Conservation (phyloP, 2,329 filamentous ascomycete genomes). For the Penicillium sp. region DNA sequence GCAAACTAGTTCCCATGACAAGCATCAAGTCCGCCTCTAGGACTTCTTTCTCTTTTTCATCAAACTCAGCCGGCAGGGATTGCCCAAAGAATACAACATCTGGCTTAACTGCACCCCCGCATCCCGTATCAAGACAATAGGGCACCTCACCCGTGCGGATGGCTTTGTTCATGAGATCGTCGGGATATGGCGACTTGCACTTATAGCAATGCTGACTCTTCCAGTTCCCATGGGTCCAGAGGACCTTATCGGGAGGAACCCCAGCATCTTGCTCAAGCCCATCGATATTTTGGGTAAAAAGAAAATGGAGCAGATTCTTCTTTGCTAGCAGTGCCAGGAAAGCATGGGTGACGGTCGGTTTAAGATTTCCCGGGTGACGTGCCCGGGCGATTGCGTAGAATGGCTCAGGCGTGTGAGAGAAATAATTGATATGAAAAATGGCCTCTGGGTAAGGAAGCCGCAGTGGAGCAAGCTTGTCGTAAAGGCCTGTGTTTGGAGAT, state of each 20-base stretch:
- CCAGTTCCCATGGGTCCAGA: conserved; percentile 87
- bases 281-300: conserved; percentile 93
- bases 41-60: conserved; percentile 50
- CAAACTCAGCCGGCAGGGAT: conserved; percentile 59
- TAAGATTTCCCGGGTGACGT: conserved; percentile 78
- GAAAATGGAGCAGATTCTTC: conserved; percentile 70
- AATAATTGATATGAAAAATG: conserved; percentile 82
- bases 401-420: conserved; percentile 70
- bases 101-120: conserved; percentile 74
- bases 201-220: conserved; percentile 79
- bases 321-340: conserved; percentile 74
- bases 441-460: conserved; percentile 79
- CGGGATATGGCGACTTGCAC: conserved; percentile 65
- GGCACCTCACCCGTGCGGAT: conserved; percentile 66
- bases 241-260: conserved; percentile 67
- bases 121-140: conserved; percentile 57
- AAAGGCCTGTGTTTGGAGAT: conserved; percentile 79
- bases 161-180: conserved; percentile 64
- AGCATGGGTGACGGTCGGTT: conserved; percentile 76
- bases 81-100: conserved; percentile 88
- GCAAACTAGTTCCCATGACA: conserved; percentile 75
- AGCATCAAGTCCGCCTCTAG: conserved; percentile 66
- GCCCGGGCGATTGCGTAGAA: conserved; percentile 85
- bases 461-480: conserved; percentile 75
- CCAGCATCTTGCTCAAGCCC: conserved; percentile 80